phyloP scores from a whole-genome alignment of 148 eudicot genomes.

The Simmondsia chinensis region DNA sequence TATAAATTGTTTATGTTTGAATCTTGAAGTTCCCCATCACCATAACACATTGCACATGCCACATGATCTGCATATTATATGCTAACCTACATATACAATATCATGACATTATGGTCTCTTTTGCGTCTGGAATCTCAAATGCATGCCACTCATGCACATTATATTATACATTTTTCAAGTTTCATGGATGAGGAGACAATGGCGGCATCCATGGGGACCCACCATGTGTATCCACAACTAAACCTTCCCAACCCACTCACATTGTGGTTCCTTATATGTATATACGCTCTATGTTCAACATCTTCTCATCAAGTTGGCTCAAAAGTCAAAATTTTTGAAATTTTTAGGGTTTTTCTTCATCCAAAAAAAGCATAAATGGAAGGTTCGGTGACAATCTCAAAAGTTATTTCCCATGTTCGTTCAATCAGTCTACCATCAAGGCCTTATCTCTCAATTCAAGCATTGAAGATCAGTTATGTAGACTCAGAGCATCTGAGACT shows the following conservation, averaged over 20 bases:
- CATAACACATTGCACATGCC: too few relatives aligned
- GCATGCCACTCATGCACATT: constrained; percentile 4
- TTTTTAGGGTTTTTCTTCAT: background rate
- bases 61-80: too few relatives aligned
- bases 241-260: too few relatives aligned
- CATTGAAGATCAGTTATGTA: constrained; percentile 18
- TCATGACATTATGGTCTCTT: too few relatives aligned
- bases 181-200: background rate
- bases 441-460: constrained; percentile 16
- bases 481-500: constrained; percentile 13
- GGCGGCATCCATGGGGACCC: background rate
- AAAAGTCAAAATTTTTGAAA: background rate
- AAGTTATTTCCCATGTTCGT: constrained; percentile 17
- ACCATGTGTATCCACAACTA: background rate
- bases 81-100: too few relatives aligned
- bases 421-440: constrained; percentile 32
- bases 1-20: too few relatives aligned
- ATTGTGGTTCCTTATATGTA: background rate
- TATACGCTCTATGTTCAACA: background rate
- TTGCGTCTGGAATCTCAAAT: background rate
- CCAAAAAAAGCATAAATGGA: too few relatives aligned
- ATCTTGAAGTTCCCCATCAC: too few relatives aligned
- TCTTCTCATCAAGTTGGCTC: background rate
- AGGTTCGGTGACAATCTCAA: constrained; percentile 4
- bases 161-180: background rate